Base-by-base conservation (phyloP, 768 basidiomycete species). In the Tubosaeta brunneosetosa region DNA sequence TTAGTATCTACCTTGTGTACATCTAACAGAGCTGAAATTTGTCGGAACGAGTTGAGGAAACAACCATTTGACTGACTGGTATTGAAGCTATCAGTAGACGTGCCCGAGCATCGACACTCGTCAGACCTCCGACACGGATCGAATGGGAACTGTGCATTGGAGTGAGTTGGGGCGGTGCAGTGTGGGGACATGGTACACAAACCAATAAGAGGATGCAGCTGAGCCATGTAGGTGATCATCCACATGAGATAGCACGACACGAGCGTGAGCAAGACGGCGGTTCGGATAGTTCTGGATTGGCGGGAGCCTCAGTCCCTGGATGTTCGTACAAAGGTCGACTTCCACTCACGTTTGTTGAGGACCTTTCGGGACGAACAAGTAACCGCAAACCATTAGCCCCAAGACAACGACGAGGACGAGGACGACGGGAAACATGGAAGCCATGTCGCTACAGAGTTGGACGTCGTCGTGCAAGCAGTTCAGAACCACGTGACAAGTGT, bases 221-320 rank as follows among this genome's bases (percentile, higher is more conserved):
- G 94, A 1, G 94, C 93, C 67, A 97, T 78, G 71, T 95, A 98
- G n/a, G 94, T 94, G 64, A 95, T 83, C 74, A 87, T 87, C 94
- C 94, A 98, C 84, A 97, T 86, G 61, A 98, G 81, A 74, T 94
- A 98, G 71, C 91, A 94, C 50, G 81, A 86, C 3, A 82, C 74
- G 16, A 97, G 70, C 3, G 89, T 80, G 55, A 98, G 80, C 73
- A 91, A 76, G 44, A 92, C 65, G 56, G 79, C 80, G 2, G 92
- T 88, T 59, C 94, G 87, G 57, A 94, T 80, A 47, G 94, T 80
- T 52, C 94, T 98, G 69, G 19, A 44, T 38, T 19, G 37, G 45
- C 27, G 19, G 51, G 19, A 26, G 9, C 25, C 17, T 62, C 37
- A 47, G 51, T 33, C 9, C 29, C 31, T 27, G 16, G 31, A 14